These are phyloP conservation scores for Tephrocybe sp. DNA, from an alignment of 768 basidiomycete genomes.

Conservation along the genomic window DNA sequence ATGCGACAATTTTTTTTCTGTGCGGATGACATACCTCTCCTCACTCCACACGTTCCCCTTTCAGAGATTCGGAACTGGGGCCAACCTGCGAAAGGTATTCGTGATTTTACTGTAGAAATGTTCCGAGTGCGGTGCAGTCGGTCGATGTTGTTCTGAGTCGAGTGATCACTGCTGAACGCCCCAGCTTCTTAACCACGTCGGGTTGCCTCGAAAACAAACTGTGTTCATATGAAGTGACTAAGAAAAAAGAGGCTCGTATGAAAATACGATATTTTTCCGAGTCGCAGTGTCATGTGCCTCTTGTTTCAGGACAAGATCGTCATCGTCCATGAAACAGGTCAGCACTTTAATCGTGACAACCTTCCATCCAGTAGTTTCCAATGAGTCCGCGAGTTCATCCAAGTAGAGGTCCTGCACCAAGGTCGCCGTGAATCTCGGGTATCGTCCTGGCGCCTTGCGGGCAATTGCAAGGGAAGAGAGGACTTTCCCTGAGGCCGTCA, in stretches of 20 bases:
- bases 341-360: slow-evolving; percentile 1
- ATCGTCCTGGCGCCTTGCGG: not conserved
- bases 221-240: no score
- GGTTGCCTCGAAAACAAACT: no score
- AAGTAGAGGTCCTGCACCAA: slow-evolving; percentile 2
- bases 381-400: not conserved
- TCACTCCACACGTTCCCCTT: no score
- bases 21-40: no score
- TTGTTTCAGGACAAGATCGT: slow-evolving; percentile 1
- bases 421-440: not conserved
- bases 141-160: no score
- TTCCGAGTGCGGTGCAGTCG: no score
- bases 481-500: slow-evolving; percentile 2
- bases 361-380: slow-evolving; percentile 5
- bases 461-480: not conserved
- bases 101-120: no score
- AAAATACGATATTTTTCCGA: slow-evolving; percentile 2
- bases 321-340: not conserved
- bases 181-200: no score
- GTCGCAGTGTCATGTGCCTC: not conserved
- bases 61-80: no score
- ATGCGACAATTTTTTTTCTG: no score
- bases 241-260: not conserved
- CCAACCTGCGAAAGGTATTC: no score
- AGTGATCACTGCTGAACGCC: no score